Evolutionary conservation across 192 early-diverging fungal species (phyloP).

Genomic region (Backusella westeae): DNA sequence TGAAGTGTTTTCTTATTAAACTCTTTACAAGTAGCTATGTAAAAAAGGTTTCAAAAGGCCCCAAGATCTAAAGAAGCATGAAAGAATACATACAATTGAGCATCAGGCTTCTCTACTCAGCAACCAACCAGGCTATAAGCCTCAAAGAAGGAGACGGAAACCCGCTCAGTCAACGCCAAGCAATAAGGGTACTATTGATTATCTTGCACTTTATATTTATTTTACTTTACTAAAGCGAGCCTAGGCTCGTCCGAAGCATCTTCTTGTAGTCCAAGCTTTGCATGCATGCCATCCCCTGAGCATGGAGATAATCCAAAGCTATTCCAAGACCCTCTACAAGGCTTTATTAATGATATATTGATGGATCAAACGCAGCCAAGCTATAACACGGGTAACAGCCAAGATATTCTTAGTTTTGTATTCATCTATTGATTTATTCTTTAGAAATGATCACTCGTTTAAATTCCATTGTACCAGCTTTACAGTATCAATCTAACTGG

Average conservation of each 20-base stretch:
- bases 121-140: slow-evolving; percentile 32
- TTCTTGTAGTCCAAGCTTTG: slow-evolving; percentile 8
- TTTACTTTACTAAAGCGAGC: not conserved
- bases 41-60: slow-evolving; percentile 90
- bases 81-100: slow-evolving; percentile 69
- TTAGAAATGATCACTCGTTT: slow-evolving; percentile 28
- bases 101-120: slow-evolving; percentile 31
- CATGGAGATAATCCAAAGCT: not conserved
- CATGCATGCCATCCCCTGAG: not conserved
- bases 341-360: slow-evolving; percentile 11
- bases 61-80: slow-evolving; percentile 95
- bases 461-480: slow-evolving; percentile 6
- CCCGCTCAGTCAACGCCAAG: not conserved
- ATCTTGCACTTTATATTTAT: not conserved
- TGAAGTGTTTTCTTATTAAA: not conserved
- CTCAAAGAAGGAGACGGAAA: slow-evolving; percentile 18
- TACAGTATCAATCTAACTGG: slow-evolving; percentile 2
- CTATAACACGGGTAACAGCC: slow-evolving; percentile 23
- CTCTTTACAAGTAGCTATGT: slow-evolving; percentile 17
- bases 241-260: not conserved
- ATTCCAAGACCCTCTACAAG: slow-evolving; percentile 20
- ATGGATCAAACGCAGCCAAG: slow-evolving; percentile 10
- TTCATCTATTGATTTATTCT: not conserved
- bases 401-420: not conserved
- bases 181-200: not conserved